phyloP scores from a whole-genome alignment of 176 grass and related monocot genomes.

The Triticum urartu region DNA sequence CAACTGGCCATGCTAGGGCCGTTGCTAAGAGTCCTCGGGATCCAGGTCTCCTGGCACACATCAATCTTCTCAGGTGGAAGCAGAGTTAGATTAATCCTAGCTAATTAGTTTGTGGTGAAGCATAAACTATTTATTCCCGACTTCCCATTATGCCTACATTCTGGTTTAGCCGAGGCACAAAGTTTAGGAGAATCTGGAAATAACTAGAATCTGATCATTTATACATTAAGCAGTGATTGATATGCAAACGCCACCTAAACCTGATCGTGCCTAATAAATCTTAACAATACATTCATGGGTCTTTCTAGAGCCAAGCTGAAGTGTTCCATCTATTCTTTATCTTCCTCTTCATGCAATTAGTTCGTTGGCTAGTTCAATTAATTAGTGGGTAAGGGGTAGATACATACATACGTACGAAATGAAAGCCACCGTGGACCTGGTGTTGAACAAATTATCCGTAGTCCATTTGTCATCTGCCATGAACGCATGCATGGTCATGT shows the following conservation, averaged over 20 bases:
- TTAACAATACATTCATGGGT: not conserved
- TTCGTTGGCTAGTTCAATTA: not conserved
- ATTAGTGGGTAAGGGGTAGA: not conserved
- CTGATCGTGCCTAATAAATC: not conserved
- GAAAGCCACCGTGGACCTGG: not conserved
- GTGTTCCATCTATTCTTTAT: not conserved
- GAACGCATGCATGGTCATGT: not conserved
- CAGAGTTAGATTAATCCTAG: not conserved
- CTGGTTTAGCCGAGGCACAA: no score
- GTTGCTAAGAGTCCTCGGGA: slow-evolving; percentile 9
- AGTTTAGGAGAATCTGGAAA: not conserved
- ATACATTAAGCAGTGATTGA: not conserved
- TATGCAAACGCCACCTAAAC: not conserved
- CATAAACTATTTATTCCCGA: not conserved
- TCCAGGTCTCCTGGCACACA: not conserved
- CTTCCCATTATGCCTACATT: no score
- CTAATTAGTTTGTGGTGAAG: not conserved
- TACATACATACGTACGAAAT: not conserved
- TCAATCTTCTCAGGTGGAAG: not conserved
- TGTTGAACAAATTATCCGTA: slow-evolving; percentile 33
- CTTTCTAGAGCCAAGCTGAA: not conserved
- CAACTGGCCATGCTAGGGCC: not conserved
- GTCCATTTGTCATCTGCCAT: slow-evolving; percentile 17
- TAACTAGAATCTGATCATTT: not conserved
- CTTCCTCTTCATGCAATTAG: no score